These are phyloP conservation scores for Ricinus communis DNA, from an alignment of 345 rosid species.

Conservation along the genomic window DNA sequence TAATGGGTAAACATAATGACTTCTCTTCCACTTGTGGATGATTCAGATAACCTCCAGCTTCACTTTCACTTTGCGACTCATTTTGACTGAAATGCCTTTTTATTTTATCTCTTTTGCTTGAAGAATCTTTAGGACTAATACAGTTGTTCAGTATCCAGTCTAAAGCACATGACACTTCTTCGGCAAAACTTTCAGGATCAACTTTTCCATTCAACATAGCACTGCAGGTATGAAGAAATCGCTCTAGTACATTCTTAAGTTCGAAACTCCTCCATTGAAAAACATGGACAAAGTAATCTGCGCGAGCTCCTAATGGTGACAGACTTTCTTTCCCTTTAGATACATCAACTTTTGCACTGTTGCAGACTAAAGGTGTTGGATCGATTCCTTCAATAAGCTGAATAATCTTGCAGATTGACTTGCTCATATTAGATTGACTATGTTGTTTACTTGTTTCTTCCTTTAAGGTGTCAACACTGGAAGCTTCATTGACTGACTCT, in stretches of 20 bases:
- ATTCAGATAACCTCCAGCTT: constrained; percentile 21
- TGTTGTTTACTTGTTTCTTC: constrained; percentile 20
- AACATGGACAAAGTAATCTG: constrained; percentile 39
- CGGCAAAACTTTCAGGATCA: constrained; percentile 35
- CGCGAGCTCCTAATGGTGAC: constrained; percentile 9
- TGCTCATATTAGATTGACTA: constrained; percentile 27
- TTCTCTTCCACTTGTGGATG: no score
- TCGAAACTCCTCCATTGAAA: constrained; percentile 49
- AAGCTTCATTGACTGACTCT: constrained; percentile 25
- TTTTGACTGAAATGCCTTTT: constrained; percentile 53
- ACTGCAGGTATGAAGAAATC: constrained; percentile 36
- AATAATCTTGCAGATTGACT: constrained; percentile 45
- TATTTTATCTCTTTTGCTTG: constrained; percentile 58
- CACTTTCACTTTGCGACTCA: constrained; percentile 24
- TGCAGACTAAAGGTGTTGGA: constrained; percentile 15
- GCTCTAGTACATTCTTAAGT: constrained; percentile 34
- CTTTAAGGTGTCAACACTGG: no score
- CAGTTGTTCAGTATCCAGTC: constrained; percentile 48
- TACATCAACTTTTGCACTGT: not conserved
- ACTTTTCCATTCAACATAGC: constrained; percentile 38
- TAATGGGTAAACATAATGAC: constrained; percentile 13
- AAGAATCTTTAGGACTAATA: constrained; percentile 34
- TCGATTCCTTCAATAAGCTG: constrained; percentile 41
- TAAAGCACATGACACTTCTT: constrained; percentile 39
- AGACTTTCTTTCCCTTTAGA: constrained; percentile 24